Evolutionary conservation across 805 yeast genomes (phyloP), one percentile per base, ranked within the genome.

Genomic region (Candida adriatica): DNA sequence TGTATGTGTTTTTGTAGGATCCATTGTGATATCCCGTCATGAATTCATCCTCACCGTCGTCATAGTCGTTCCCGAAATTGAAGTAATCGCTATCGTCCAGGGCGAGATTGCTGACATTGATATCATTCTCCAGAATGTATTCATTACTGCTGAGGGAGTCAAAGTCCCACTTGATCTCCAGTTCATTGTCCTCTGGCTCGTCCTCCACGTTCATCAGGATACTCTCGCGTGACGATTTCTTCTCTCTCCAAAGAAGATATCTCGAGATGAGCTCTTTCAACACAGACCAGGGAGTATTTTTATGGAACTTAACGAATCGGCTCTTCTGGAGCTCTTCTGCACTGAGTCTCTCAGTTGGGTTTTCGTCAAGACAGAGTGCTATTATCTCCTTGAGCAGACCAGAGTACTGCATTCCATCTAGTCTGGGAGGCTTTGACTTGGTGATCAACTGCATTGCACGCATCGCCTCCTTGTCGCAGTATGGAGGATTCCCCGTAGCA

Each of bases 401-500:
- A 1, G 94, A 73, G 53, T 84, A 86, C 38, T 79, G 84, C 31
- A 88, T 64, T 6, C 97, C 97, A 53, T 92, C 98, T 35, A 92
- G 62, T 39, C 98, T 69, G 4, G 98, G 95, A 5, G 99, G 98
- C 33, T 88, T 84, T 44, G 84, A 85, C 43, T 87, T 84, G 1
- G 96, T 84, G 30, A 92, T 87, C 57, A 92, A 62, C 51, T 86
- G 88, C 87, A 92, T 83, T 2, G 96, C 98, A 60, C 95, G 70
- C 62, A 82, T 66, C 1, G 96, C 96, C 49, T 90, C 98, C 44
- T 84, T 83, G 39, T 92, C 96, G 48, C 95, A 79, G 51, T 88
- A 88, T 0, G 99, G 99, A 5, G 99, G 99, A 46, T 85, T 86
- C 0, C 98, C 97, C 0, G 97, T 88, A 8, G 95, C 94, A 42